Evolutionary conservation across 805 yeast genomes (phyloP).

Genomic region (Scheffersomyces stipitis): DNA sequence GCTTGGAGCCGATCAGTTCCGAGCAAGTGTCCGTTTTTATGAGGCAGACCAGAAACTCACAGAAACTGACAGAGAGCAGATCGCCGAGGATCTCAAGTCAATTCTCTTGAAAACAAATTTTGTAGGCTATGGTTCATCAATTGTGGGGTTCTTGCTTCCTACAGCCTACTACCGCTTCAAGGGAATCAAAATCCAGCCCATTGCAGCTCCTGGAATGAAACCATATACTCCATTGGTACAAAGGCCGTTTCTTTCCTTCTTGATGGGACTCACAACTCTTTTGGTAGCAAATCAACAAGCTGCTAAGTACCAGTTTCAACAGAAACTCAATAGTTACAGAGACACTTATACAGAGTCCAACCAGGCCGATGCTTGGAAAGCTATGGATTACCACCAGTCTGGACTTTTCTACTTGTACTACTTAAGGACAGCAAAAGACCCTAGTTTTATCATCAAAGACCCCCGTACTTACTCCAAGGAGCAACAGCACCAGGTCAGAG

Average conservation of each 20-base stretch:
- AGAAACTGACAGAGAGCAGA: constrained; percentile 27
- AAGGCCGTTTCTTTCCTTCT: constrained; percentile 33
- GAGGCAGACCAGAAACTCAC: constrained; percentile 39
- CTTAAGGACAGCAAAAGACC: constrained; percentile 18
- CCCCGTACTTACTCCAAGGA: constrained; percentile 27
- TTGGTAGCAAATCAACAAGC: constrained; percentile 24
- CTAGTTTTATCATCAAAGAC: constrained; percentile 19
- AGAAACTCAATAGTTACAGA: constrained; percentile 16
- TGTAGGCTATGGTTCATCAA: constrained; percentile 26
- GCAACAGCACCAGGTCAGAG: constrained; percentile 29
- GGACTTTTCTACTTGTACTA: constrained; percentile 32
- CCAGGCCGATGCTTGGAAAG: constrained; percentile 32
- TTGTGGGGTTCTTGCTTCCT: constrained; percentile 29
- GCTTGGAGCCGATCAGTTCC: constrained; percentile 33
- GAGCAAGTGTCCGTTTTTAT: constrained; percentile 38
- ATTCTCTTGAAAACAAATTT: constrained; percentile 23
- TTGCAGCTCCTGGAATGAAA: constrained; percentile 2
- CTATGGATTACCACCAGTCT: constrained; percentile 36
- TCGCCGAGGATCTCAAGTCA: constrained; percentile 29
- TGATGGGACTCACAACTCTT: constrained; percentile 29
- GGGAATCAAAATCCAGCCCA: constrained; percentile 3
- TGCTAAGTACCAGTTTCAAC: constrained; percentile 20
- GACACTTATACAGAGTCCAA: constrained; percentile 11
- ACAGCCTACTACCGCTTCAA: constrained; percentile 21
- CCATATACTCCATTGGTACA: constrained; percentile 17